Evolutionary conservation across 2,329 filamentous ascomycete species (phyloP).

Genomic region (Fusarium graminum): DNA sequence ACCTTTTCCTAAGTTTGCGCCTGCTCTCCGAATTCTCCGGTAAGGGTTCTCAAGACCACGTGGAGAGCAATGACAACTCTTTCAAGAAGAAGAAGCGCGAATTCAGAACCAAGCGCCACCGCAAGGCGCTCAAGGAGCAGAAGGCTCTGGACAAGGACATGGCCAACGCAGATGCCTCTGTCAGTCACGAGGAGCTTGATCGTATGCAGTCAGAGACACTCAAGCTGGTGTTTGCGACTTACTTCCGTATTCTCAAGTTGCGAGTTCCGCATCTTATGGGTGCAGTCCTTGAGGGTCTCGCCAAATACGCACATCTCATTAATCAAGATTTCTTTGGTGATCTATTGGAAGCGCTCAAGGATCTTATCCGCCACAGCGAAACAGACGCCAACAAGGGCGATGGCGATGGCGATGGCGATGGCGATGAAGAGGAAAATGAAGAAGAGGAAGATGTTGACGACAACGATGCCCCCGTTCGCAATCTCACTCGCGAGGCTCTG

Average conservation of each 20-base stretch:
- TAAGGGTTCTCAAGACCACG: slow-evolving; percentile 82
- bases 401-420: slow-evolving; percentile 62
- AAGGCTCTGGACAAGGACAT: slow-evolving; percentile 94
- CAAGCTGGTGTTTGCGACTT: slow-evolving; percentile 94
- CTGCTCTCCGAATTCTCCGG: slow-evolving; percentile 88
- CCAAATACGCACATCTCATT: slow-evolving; percentile 95
- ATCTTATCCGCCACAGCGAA: slow-evolving; percentile 84
- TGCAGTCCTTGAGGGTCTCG: slow-evolving; percentile 93
- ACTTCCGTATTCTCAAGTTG: slow-evolving; percentile 93
- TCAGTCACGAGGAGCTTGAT: slow-evolving; percentile 92
- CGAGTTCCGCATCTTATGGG: slow-evolving; percentile 89
- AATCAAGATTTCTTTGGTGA: slow-evolving; percentile 99
- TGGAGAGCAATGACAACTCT: slow-evolving; percentile 70
- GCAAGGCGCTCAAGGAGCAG: slow-evolving; percentile 86
- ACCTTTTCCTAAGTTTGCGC: slow-evolving; percentile 90
- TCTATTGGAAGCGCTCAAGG: slow-evolving; percentile 91
- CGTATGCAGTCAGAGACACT: slow-evolving; percentile 95
- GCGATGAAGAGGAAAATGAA: slow-evolving; percentile 57
- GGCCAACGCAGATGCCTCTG: slow-evolving; percentile 89
- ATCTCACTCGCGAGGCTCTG: slow-evolving; percentile 86
- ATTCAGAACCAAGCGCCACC: slow-evolving; percentile 88
- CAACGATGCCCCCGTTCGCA: slow-evolving; percentile 67
- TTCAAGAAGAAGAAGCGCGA: slow-evolving; percentile 78
- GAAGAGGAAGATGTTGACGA: slow-evolving; percentile 61
- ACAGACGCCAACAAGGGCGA: slow-evolving; percentile 64